These are phyloP conservation scores for Coemansia pectinata DNA, from an alignment of 192 early-diverging fungal species.

Conservation along the genomic window DNA sequence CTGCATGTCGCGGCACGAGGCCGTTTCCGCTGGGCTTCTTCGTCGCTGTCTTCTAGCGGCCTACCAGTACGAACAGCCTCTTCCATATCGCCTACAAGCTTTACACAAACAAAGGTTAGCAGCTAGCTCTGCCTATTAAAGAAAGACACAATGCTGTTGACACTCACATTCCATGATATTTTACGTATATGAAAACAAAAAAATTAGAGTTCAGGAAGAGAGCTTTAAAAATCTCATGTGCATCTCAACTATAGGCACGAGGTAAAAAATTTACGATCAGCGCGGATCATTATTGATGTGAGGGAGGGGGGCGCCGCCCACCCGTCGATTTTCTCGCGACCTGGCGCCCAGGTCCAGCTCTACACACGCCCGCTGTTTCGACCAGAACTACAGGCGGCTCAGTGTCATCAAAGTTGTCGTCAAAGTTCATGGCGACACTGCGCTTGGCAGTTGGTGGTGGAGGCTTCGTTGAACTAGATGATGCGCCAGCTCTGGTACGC, in stretches of 20 bases:
- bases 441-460: slow-evolving; percentile 31
- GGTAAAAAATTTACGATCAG: background rate
- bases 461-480: slow-evolving; percentile 6
- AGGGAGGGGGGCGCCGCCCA: background rate
- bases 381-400: background rate
- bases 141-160: no score
- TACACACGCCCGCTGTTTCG: background rate
- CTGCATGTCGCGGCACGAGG: background rate
- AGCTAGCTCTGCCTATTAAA: no score
- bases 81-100: background rate
- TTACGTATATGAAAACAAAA: background rate
- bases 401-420: background rate
- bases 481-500: background rate
- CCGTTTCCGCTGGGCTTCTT: background rate
- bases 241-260: background rate
- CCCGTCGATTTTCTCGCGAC: slow-evolving; percentile 42
- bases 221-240: background rate
- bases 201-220: background rate
- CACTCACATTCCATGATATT: background rate
- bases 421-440: background rate
- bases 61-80: background rate
- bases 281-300: background rate
- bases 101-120: background rate
- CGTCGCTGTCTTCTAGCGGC: background rate
- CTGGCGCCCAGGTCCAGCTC: background rate